Percentiles rank a stretch among this genome's conserved stretches.
Evolutionary conservation across 805 yeast genomes (phyloP).

Genomic region (Metschnikowia henanensis): DNA sequence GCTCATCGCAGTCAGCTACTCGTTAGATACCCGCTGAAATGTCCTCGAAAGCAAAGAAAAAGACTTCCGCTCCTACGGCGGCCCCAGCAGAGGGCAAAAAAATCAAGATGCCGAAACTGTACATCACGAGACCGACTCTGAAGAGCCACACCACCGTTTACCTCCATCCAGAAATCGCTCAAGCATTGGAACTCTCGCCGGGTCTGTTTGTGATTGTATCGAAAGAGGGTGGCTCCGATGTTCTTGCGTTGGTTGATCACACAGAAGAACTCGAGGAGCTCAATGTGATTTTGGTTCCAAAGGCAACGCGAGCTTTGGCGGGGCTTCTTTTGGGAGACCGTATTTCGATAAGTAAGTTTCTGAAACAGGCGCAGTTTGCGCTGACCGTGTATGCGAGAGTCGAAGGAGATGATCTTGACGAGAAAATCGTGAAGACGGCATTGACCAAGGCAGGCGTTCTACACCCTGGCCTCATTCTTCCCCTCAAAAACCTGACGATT

Average conservation of each 20-base stretch:
- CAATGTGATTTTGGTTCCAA: constrained; percentile 30
- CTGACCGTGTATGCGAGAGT: constrained; percentile 10
- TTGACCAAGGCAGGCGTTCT: constrained; percentile 58
- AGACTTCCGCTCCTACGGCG: constrained; percentile 21
- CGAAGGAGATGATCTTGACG: constrained; percentile 16
- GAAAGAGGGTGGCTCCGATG: constrained; percentile 42
- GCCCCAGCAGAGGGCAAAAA: constrained; percentile 27
- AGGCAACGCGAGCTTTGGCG: constrained; percentile 29
- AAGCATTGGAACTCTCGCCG: constrained; percentile 44
- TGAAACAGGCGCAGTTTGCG: constrained; percentile 45
- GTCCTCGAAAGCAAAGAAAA: constrained; percentile 26
- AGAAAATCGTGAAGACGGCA: constrained; percentile 38
- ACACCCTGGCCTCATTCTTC: constrained; percentile 52
- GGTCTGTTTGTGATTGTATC: constrained; percentile 49
- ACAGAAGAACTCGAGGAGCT: constrained; percentile 35
- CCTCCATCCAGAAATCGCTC: constrained; percentile 45
- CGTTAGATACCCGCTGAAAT: constrained; percentile 4
- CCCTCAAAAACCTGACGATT: constrained; percentile 18
- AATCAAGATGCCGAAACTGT: constrained; percentile 40
- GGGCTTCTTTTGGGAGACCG: constrained; percentile 51
- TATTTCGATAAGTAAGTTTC: constrained; percentile 44
- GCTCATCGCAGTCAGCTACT: constrained; percentile 6
- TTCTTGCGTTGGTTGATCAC: constrained; percentile 42
- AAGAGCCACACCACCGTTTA: constrained; percentile 31
- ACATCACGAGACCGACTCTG: constrained; percentile 38